These are phyloP conservation scores for Trichoderma sp. DNA, from an alignment of 2,329 filamentous ascomycete genomes.

Conservation along the genomic window DNA sequence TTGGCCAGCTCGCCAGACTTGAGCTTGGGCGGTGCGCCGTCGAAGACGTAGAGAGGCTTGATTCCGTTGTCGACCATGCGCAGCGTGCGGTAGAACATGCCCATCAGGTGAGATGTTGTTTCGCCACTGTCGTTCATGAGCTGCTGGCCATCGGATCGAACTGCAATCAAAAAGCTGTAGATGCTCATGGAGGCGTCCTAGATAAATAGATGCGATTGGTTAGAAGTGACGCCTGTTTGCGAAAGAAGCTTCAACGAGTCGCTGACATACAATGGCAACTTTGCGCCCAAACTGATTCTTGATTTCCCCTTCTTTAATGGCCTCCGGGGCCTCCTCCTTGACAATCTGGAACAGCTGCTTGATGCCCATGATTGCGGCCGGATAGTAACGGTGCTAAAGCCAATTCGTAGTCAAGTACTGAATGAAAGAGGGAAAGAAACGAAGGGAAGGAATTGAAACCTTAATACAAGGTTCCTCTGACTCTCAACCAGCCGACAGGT, in stretches of 20 bases:
- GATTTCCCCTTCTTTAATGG: slow-evolving; percentile 95
- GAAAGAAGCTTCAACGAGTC: background rate
- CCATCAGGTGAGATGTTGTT: slow-evolving; percentile 97
- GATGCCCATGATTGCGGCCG: slow-evolving; percentile 54
- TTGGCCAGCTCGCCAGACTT: slow-evolving; percentile 97
- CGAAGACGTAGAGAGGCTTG: slow-evolving; percentile 97
- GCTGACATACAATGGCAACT: slow-evolving; percentile 79
- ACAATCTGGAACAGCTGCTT: slow-evolving; percentile 78
- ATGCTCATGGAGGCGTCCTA: slow-evolving; percentile 82
- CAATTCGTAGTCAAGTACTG: background rate
- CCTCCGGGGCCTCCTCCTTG: slow-evolving; percentile 90
- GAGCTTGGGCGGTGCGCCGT: slow-evolving; percentile 92
- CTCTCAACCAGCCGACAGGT: background rate
- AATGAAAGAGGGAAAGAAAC: background rate
- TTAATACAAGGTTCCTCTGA: background rate
- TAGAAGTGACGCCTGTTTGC: background rate
- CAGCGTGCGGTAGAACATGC: slow-evolving; percentile 98
- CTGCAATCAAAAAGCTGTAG: slow-evolving; percentile 97
- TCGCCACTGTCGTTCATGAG: slow-evolving; percentile 93
- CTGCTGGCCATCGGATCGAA: slow-evolving; percentile 94
- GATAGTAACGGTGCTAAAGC: background rate
- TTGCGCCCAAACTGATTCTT: slow-evolving; percentile 99
- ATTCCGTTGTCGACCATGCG: slow-evolving; percentile 99
- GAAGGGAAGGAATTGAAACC: background rate
- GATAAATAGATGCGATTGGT: background rate